Base-by-base conservation (phyloP, 2,329 filamentous ascomycete genomes). In the Alternaria postmessia region DNA sequence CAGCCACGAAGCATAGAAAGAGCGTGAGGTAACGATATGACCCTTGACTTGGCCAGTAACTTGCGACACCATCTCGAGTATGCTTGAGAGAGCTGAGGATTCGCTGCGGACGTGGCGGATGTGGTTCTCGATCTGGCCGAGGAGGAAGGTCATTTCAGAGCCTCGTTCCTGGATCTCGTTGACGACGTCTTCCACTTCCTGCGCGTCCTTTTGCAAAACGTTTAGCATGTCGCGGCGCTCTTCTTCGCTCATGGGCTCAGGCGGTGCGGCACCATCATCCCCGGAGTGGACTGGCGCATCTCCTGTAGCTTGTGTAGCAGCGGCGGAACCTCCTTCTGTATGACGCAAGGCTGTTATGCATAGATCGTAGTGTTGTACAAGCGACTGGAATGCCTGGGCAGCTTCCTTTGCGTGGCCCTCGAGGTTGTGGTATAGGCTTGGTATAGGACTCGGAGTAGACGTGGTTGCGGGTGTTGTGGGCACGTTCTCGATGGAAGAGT, bases 291-390 rank as follows among this genome's bases (percentile, higher is more conserved):
- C 63, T 3, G 72, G 68, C 4, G 67, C 72, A 57, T 81, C 78
- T 28, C 75, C 76, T 1, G 78, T 76, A 20, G 77, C 78, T 52
- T 79, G 76, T n/a, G 75, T 79, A 3, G 81, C 82, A 14, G 82
- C 82, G 61, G 81, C 81, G 11, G 81, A 80, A 9, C 83, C 82
- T 58, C 82, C 82, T 80, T 97, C 93, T 3, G 94, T 97, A 51
- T 94, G 93, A 61, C 93, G 91, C 43, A 97, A 90, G 1, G 94
- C 94, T 1, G 90, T 94, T 14, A 96, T 92, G 77, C 94, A 97
- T 65, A 96, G 87, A 77, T 98, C 94, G 75, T 97, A 97, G 79
- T 98, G 94, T 26, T 86, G 87, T 7, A 93, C 93, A 4, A 98
- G 82, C 1, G 91, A 93, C 57, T 92, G 87, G 2, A 98, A 86